Base-by-base conservation (phyloP, 495 filamentous ascomycete species). In the Penicillium verhagenii region DNA sequence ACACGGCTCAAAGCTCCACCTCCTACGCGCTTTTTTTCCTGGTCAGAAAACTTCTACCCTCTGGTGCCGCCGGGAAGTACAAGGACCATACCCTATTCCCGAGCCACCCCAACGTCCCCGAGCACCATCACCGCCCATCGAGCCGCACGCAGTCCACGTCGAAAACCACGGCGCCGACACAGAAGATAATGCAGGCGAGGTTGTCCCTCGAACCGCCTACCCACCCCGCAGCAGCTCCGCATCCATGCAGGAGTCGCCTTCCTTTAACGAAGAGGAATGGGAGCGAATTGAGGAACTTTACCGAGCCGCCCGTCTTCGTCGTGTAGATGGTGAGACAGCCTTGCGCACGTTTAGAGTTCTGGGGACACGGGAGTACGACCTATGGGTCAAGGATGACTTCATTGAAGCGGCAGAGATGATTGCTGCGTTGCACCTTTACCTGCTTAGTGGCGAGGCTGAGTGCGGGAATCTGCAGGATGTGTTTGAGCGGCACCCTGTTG, bases 11-110 rank as follows among this genome's bases (percentile, higher is more conserved):
- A 60, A 57, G 19, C 54, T 72, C 1, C 67, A 71, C 25, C 35
- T 72, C 51, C 48, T 72, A 29, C 67, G 68, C 3, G 62, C 52
- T 9, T 54, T 63, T 16, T 72, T 72, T 46, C 70, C 65, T 0
- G 65, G 67, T 19, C 42, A 62, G 9, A 70, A 69, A 50, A 63
- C 60, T 0, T 69, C 65, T 13, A 54, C 37, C 13, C 50, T 67
- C 26, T 70, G 63, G 65, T 63, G 65, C 31, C 63, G 60, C 9
- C 48, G 58, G 29, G 48, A 60, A 24, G 8, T 60, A 10, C 20
- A 25, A 47, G 25, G 23, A 1, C 42, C 45, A 45, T 18, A 2
- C 7, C 29, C 14, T 18, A 29, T 21, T 37, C 25, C 37, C 26
- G n/a, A n/a, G 4, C 33, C 33, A 6, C 14, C 4, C 33, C 33